Evolutionary conservation across 2,329 filamentous ascomycete species (phyloP).

Genomic region (Gaeumannomyces sp.): DNA sequence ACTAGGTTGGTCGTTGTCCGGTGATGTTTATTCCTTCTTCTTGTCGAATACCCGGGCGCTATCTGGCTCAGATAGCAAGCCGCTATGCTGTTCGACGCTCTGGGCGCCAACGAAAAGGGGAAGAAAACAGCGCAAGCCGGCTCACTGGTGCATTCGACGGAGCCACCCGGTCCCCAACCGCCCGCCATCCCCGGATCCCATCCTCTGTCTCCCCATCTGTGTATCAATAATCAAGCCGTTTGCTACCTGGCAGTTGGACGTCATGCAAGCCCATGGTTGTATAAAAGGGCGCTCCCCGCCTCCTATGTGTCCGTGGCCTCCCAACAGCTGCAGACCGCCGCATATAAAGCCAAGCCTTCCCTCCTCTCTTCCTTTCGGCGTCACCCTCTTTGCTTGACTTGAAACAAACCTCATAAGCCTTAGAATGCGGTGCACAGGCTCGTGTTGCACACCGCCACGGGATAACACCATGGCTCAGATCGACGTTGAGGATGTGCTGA

Average conservation of each 20-base stretch:
- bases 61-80: not conserved
- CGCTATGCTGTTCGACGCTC: not conserved
- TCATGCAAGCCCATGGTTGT: not conserved
- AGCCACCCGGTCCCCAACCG: not conserved
- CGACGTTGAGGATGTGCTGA: conserved; percentile 47
- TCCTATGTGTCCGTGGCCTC: not conserved
- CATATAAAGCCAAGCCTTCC: not conserved
- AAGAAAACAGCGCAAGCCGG: not conserved
- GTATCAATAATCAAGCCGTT: not conserved
- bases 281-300: not conserved
- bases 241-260: not conserved
- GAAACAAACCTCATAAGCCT: not conserved
- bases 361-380: not conserved
- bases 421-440: not conserved
- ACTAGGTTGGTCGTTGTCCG: not conserved
- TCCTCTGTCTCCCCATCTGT: not conserved
- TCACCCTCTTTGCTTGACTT: not conserved
- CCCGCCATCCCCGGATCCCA: not conserved
- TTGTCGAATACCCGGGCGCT: not conserved
- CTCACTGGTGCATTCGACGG: not conserved
- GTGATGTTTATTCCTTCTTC: not conserved
- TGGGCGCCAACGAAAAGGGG: not conserved
- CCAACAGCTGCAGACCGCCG: not conserved
- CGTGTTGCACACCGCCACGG: not conserved
- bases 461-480: conserved; percentile 39